These are phyloP conservation scores for Solanum raphanifolium DNA, from an alignment of 257 asterid species.

Conservation along the genomic window DNA sequence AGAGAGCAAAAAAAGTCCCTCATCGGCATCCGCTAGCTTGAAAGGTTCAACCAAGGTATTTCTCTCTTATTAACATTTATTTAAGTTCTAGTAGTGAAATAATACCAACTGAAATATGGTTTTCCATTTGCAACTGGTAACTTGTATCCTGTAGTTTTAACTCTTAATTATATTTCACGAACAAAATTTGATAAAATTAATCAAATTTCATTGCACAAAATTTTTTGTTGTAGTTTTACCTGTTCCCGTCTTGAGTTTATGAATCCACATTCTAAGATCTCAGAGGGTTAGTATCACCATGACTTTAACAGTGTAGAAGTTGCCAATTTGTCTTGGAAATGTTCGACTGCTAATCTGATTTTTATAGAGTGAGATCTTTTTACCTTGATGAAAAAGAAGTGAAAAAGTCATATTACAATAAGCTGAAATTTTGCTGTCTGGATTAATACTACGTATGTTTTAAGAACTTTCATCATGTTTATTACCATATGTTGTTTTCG, in stretches of 20 bases:
- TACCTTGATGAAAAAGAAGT: not conserved
- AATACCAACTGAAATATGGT: not conserved
- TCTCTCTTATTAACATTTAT: not conserved
- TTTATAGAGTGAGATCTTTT: not conserved
- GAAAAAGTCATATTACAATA: not conserved
- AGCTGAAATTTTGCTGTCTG: not conserved
- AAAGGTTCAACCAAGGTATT: slow-evolving; percentile 67
- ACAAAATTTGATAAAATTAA: not conserved
- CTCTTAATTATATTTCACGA: not conserved
- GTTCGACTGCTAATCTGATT: not conserved
- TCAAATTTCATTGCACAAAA: not conserved
- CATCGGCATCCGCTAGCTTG: slow-evolving; percentile 44
- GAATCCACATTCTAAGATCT: not conserved
- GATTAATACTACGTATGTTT: not conserved
- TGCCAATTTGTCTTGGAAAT: not conserved
- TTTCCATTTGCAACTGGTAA: not conserved
- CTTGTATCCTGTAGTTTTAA: not conserved
- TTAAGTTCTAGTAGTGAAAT: not conserved
- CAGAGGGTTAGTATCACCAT: not conserved
- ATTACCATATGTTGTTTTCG: not conserved
- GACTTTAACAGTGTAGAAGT: not conserved
- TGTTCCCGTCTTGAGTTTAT: not conserved
- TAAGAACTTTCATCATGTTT: not conserved
- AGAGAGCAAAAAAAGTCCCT: slow-evolving; percentile 24
- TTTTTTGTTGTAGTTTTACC: not conserved